Evolutionary conservation across 1,284 basidiomycete species (phyloP), one percentile per base, ranked within the genome.

Genomic region (Stereum hirsutum): DNA sequence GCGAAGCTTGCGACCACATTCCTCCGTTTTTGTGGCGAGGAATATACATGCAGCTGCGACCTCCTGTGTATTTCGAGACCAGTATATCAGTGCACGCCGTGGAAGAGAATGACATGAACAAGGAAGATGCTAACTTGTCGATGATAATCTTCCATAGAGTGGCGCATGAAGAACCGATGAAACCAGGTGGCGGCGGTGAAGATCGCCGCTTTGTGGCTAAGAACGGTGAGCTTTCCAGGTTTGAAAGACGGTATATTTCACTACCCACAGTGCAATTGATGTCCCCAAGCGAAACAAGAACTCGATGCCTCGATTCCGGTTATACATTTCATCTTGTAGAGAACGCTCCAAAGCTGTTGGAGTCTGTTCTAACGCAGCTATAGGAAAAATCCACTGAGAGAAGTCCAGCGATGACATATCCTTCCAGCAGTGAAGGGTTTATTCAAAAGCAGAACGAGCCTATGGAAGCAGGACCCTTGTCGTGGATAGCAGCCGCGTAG

Each of bases 91-190:
- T 45, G 15, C 39, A 38, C 36, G 24, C n/a, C 17, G 34, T 25
- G 21, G 17, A 35, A 14, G 15, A 37, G 24, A 32, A 28, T 54
- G 47, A 44, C 31, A 39, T 33, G 35, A 38, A 40, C 6, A 21
- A 39, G 27, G 38, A 39, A 42, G 27, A 41, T 21, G 50, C 60
- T 50, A 55, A 85, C 85, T 68, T 87, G 85, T 50, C 83, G 77
- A 57, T 83, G 76, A 59, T 89, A 86, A 55, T 90, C 82, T 54
- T 83, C 75, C 71, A 92, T 74, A n/a, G 90, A 81, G 55, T 79
- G 82, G 42, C 93, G 77, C 90, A 96, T 93, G 65, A 89, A 96
- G 64, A 96, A 96, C 11, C 93, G 78, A 62, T 96, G 93, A 49
- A 95, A 86, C 74, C 90, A 90, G 4, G 85, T 88, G 23, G 89